These are phyloP conservation scores for Phlebiopsis flavidoalba DNA, from an alignment of 768 basidiomycete species.

Conservation along the genomic window DNA sequence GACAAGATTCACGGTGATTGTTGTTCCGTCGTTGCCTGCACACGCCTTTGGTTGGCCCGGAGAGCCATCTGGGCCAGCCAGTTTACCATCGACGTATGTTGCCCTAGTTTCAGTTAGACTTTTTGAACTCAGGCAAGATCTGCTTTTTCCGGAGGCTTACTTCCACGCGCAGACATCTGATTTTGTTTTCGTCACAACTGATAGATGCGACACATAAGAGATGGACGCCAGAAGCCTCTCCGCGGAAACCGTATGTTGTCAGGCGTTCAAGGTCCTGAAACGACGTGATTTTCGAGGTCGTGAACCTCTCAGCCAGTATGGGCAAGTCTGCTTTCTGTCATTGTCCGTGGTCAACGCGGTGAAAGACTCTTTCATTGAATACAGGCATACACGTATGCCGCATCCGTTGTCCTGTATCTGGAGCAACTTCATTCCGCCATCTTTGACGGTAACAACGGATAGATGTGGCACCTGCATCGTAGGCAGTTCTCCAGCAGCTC, in stretches of 20 bases:
- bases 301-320: constrained; percentile 90
- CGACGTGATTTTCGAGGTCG: constrained; percentile 85
- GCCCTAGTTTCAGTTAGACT: constrained; percentile 45
- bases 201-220: constrained; percentile 87
- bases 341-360: not conserved
- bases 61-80: constrained; percentile 67
- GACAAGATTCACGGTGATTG: constrained; percentile 57
- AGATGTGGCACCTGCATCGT: constrained; percentile 86
- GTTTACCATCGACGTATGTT: constrained; percentile 70
- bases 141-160: constrained; percentile 43
- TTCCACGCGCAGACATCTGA: constrained; percentile 85
- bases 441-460: constrained; percentile 88
- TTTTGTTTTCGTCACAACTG: constrained; percentile 87
- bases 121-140: no score
- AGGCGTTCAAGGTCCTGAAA: constrained; percentile 85
- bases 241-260: constrained; percentile 92
- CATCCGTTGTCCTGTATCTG: constrained; percentile 97
- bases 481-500: constrained; percentile 92
- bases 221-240: constrained; percentile 96
- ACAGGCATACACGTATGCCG: constrained; percentile 79
- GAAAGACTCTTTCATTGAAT: not conserved
- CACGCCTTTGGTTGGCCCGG: constrained; percentile 78
- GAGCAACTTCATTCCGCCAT: constrained; percentile 91
- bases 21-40: constrained; percentile 94
- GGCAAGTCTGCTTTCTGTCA: constrained; percentile 79